Evolutionary conservation across 78 protist species (phyloP).

Genomic region (Cavenderia fasciculata): DNA sequence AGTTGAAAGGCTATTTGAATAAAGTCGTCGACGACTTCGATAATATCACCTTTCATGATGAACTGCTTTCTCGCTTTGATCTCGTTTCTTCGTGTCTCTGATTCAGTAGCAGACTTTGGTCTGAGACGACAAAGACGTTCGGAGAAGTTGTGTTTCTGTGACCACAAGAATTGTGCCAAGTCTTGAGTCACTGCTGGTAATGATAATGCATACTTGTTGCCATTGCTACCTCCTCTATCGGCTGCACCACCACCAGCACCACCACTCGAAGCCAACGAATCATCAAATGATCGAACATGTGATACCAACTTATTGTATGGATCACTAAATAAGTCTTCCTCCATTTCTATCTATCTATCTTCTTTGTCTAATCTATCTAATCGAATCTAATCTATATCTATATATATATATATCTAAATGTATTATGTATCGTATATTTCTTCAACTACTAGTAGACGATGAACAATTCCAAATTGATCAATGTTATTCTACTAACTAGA

Average conservation of each 20-base stretch:
- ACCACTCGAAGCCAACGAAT: too few relatives aligned
- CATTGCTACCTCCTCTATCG: background rate
- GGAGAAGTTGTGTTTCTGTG: background rate
- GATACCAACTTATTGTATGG: conserved; percentile 2
- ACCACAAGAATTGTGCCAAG: conserved; percentile 5
- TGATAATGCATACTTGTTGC: background rate
- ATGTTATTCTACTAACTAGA: too few relatives aligned
- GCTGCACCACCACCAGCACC: background rate
- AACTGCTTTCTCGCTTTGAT: background rate
- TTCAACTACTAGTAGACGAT: too few relatives aligned
- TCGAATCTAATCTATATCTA: too few relatives aligned
- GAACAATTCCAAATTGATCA: too few relatives aligned
- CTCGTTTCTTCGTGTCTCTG: background rate
- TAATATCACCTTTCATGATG: background rate
- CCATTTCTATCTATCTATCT: background rate
- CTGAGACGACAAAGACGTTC: background rate
- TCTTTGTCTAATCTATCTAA: too few relatives aligned
- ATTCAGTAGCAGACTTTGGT: background rate
- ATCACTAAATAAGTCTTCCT: conserved; percentile 10
- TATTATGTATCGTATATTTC: too few relatives aligned
- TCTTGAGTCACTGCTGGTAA: background rate
- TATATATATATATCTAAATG: too few relatives aligned
- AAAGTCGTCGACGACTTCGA: conserved; percentile 10
- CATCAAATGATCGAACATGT: background rate
- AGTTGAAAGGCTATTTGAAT: conserved; percentile 19